Conservation (phyloP, 352 stramenopile genomes). For the Pythium folliculosum region DNA sequence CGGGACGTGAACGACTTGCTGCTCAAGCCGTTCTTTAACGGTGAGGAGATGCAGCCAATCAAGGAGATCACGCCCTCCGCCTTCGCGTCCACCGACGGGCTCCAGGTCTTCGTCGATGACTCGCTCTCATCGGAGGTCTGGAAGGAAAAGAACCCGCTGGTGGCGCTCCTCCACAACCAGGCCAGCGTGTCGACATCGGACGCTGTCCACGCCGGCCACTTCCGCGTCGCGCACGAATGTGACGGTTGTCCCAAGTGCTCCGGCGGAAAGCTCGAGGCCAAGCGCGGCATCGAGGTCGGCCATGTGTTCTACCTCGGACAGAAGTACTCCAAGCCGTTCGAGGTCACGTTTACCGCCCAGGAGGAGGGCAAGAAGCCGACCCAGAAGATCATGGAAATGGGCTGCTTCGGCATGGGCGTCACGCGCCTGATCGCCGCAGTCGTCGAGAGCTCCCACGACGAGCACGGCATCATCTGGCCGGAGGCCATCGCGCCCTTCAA, state of each 20-base stretch:
- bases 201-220: slow-evolving; percentile 47
- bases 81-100: slow-evolving; percentile 16
- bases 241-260: slow-evolving; percentile 55
- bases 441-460: slow-evolving; percentile 81
- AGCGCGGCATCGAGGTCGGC: slow-evolving; percentile 87
- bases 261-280: slow-evolving; percentile 50
- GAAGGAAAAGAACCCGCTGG: slow-evolving; percentile 6
- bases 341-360: slow-evolving; percentile 50
- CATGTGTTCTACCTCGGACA: slow-evolving; percentile 90
- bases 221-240: slow-evolving; percentile 62
- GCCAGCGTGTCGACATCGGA: background rate
- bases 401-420: slow-evolving; percentile 88
- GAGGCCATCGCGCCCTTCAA: slow-evolving; percentile 80
- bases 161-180: slow-evolving; percentile 14
- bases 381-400: slow-evolving; percentile 82
- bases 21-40: slow-evolving; percentile 69
- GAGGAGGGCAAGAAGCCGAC: slow-evolving; percentile 34
- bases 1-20: slow-evolving; percentile 69
- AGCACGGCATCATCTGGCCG: slow-evolving; percentile 82
- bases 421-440: slow-evolving; percentile 76
- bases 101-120: slow-evolving; percentile 67
- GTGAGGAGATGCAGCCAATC: slow-evolving; percentile 54
- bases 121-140: slow-evolving; percentile 36
- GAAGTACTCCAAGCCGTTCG: slow-evolving; percentile 87
- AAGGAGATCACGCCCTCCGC: slow-evolving; percentile 16